phyloP scores from a whole-genome alignment of 352 stramenopile genomes.

The Pythium sp. region DNA sequence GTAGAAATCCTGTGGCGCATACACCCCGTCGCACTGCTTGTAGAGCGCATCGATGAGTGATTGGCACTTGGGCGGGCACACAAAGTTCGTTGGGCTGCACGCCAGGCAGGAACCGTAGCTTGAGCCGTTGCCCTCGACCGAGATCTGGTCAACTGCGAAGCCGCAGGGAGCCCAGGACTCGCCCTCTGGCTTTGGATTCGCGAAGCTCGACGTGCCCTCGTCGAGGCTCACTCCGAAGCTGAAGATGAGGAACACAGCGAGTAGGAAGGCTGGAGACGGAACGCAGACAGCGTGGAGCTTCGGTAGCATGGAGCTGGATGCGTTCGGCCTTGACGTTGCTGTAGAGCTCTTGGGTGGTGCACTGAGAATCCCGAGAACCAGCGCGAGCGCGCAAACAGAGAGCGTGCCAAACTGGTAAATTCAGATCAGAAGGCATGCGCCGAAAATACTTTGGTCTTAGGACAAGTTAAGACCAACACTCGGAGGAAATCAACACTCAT shows the following conservation, averaged over 20 bases:
- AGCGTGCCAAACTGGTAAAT: too few relatives aligned
- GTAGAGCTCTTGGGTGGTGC: background rate
- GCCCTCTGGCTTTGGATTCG: slow-evolving; percentile 55
- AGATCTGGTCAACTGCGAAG: slow-evolving; percentile 48
- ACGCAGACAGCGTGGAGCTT: background rate
- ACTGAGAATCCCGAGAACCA: background rate
- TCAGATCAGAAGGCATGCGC: too few relatives aligned
- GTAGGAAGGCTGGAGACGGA: background rate
- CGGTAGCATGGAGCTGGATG: background rate
- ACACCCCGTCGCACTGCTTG: slow-evolving; percentile 59
- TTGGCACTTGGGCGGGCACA: slow-evolving; percentile 67
- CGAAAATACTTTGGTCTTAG: too few relatives aligned
- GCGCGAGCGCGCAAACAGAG: background rate
- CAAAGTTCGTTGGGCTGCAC: slow-evolving; percentile 47
- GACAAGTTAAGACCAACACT: too few relatives aligned
- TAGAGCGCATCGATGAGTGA: slow-evolving; percentile 69
- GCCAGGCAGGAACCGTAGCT: slow-evolving; percentile 64
- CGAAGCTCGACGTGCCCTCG: slow-evolving; percentile 31
- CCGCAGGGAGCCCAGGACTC: slow-evolving; percentile 60
- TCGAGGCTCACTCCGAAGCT: slow-evolving; percentile 12
- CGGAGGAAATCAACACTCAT: too few relatives aligned
- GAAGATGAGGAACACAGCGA: slow-evolving; percentile 17
- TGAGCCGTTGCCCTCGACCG: slow-evolving; percentile 51
- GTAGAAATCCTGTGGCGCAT: slow-evolving; percentile 51
- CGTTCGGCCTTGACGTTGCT: background rate